Evolutionary conservation across 1,284 basidiomycete genomes (phyloP).

Genomic region (Leucoagaricus sp.): DNA sequence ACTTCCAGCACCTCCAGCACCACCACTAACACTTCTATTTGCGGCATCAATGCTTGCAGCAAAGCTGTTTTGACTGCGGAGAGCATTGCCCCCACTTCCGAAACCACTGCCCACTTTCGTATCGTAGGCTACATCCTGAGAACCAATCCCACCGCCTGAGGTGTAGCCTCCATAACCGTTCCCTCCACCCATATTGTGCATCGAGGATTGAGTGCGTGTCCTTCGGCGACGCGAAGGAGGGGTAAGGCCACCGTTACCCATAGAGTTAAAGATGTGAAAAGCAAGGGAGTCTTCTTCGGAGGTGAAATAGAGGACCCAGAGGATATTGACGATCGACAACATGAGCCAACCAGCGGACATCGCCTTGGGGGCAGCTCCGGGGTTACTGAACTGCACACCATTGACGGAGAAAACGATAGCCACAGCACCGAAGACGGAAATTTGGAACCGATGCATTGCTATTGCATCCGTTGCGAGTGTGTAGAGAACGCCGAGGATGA

Average conservation of each 20-base stretch:
- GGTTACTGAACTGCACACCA: conserved; percentile 65
- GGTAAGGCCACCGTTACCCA: conserved; percentile 86
- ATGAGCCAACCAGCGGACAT: conserved; percentile 95
- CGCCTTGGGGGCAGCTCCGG: conserved; percentile 63
- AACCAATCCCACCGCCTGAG: conserved; percentile 64
- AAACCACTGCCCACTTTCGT: conserved; percentile 50
- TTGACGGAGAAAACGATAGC: conserved; percentile 86
- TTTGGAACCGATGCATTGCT: conserved; percentile 84
- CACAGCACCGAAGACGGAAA: conserved; percentile 85
- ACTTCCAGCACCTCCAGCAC: conserved; percentile 39
- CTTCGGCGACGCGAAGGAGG: conserved; percentile 74
- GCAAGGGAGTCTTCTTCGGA: conserved; percentile 91
- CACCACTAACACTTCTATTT: conserved; percentile 42
- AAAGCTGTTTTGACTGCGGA: conserved; percentile 69
- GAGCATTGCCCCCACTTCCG: conserved; percentile 39
- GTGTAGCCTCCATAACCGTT: conserved; percentile 65
- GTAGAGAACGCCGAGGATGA: conserved; percentile 80
- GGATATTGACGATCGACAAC: conserved; percentile 85
- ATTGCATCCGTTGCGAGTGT: conserved; percentile 86
- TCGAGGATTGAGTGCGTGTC: conserved; percentile 55
- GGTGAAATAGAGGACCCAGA: conserved; percentile 97
- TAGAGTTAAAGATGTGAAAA: conserved; percentile 81
- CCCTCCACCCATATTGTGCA: conserved; percentile 59
- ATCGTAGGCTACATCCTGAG: conserved; percentile 56
- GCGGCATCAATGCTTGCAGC: conserved; percentile 50